Evolutionary conservation across 2,329 filamentous ascomycete species (phyloP).

Genomic region (Penicillium sp.): DNA sequence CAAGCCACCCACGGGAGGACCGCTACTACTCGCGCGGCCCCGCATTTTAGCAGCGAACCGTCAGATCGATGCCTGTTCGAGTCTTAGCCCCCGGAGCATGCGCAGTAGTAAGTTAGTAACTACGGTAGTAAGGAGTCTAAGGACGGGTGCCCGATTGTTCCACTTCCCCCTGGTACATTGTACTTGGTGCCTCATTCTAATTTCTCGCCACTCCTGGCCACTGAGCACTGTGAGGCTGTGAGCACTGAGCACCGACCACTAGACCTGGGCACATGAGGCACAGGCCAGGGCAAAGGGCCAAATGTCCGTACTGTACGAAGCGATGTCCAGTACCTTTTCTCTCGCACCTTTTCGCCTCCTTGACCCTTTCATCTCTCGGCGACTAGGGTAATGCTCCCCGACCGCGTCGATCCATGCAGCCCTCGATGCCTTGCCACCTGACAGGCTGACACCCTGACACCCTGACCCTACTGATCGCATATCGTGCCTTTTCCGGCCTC

Average conservation of each 20-base stretch:
- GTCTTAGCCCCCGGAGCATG: conserved; percentile 13
- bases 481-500: not conserved
- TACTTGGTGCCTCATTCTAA: conserved; percentile 2
- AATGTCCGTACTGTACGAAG: not conserved
- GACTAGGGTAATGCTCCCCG: conserved; percentile 20
- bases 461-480: conserved; percentile 1
- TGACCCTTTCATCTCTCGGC: conserved; percentile 12
- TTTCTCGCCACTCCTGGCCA: not conserved
- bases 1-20: conserved; percentile 1
- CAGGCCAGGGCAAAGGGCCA: not conserved
- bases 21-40: conserved; percentile 10
- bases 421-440: conserved; percentile 20
- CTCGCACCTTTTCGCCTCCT: not conserved
- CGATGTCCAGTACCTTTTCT: conserved; percentile 2
- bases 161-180: not conserved
- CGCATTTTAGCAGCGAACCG: conserved; percentile 19
- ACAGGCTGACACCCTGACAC: not conserved
- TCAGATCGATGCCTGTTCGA: conserved; percentile 18
- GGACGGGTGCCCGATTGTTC: conserved; percentile 18
- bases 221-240: not conserved
- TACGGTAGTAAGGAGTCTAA: not conserved
- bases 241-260: not conserved
- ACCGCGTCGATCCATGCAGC: conserved; percentile 26
- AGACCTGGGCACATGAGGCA: not conserved
- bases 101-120: conserved; percentile 1